Evolutionary conservation across 306 rosid genomes (phyloP).

Genomic region (Castanea sativa): DNA sequence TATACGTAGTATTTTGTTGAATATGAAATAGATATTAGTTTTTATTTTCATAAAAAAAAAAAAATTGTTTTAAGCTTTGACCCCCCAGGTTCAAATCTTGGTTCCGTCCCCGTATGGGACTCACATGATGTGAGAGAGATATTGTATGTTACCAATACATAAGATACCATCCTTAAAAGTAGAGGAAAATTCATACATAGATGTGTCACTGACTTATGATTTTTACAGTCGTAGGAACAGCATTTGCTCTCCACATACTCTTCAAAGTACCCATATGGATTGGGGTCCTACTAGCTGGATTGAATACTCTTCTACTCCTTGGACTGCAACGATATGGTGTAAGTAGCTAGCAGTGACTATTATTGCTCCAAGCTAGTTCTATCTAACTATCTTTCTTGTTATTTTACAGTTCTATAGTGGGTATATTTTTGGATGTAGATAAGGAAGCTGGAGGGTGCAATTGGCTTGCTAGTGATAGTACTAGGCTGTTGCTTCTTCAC

Average conservation of each 20-base stretch:
- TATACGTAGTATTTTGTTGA: no score
- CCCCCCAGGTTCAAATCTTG: no score
- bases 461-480: neutral
- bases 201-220: neutral
- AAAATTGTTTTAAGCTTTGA: no score
- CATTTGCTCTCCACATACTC: conserved; percentile 15
- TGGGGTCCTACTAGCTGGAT: conserved; percentile 22
- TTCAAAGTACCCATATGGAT: conserved; percentile 15
- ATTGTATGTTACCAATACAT: no score
- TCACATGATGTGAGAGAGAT: no score
- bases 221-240: conserved; percentile 15
- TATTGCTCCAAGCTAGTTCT: neutral
- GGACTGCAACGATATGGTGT: conserved; percentile 22
- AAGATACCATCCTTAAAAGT: no score
- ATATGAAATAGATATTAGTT: no score
- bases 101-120: no score
- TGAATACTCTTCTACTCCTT: conserved; percentile 15
- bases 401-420: neutral
- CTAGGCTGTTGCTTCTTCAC: conserved; percentile 19
- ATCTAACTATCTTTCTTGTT: neutral
- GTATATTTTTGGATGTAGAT: neutral
- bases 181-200: neutral
- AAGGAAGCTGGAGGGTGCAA: conserved; percentile 17
- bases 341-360: neutral
- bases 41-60: no score